These are phyloP conservation scores for Gyromitra esculenta DNA, from an alignment of 2,329 filamentous ascomycete species.

Conservation along the genomic window DNA sequence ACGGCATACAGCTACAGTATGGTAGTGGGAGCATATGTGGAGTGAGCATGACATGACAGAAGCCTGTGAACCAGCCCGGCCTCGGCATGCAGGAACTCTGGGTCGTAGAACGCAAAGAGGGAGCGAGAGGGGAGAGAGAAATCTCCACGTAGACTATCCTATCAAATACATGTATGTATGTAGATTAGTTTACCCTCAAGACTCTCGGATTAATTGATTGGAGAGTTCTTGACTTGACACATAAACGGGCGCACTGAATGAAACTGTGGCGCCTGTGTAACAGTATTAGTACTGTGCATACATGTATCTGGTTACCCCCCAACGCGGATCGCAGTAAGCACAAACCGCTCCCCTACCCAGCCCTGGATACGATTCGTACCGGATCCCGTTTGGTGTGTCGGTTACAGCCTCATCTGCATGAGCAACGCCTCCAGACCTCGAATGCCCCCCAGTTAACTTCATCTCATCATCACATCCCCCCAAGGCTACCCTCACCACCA, in stretches of 20 bases:
- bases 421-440: conserved; percentile 14
- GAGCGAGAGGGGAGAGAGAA: neutral
- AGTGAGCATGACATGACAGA: neutral
- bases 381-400: too few species aligned
- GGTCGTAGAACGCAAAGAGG: neutral
- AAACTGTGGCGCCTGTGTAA: neutral
- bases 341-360: neutral
- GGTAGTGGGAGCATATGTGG: too few species aligned
- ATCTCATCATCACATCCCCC: neutral
- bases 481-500: neutral
- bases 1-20: too few species aligned
- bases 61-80: too few species aligned
- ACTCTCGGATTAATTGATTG: too few species aligned
- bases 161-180: too few species aligned
- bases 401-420: conserved; percentile 26
- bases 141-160: neutral
- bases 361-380: too few species aligned
- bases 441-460: neutral
- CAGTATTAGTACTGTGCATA: neutral
- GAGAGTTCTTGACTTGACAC: too few species aligned
- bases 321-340: neutral
- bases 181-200: neutral
- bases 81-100: too few species aligned
- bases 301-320: too few species aligned
- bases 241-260: neutral